These are phyloP conservation scores for Russula abietina DNA, from an alignment of 768 basidiomycete genomes.

Conservation along the genomic window DNA sequence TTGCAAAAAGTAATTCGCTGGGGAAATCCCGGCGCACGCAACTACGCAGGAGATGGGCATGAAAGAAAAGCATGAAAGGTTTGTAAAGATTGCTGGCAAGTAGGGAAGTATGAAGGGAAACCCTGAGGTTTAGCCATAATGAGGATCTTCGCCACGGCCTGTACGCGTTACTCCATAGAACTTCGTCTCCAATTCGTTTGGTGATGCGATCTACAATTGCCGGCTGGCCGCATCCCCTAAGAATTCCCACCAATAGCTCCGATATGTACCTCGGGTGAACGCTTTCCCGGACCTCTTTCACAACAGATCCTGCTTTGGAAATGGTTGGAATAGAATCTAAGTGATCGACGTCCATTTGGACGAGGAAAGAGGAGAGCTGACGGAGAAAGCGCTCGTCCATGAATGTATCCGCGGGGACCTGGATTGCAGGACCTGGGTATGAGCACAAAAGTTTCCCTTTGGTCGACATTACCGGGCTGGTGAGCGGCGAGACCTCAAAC, in stretches of 20 bases:
- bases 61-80: conserved; percentile 41
- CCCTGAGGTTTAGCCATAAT: conserved; percentile 46
- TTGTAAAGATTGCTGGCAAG: conserved; percentile 37
- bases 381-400: conserved; percentile 31
- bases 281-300: conserved; percentile 37
- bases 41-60: conserved; percentile 8
- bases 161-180: conserved; percentile 36
- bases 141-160: conserved; percentile 47
- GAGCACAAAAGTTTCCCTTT: conserved; percentile 41
- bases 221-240: conserved; percentile 36
- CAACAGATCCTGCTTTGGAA: conserved; percentile 30
- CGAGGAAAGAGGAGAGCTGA: conserved; percentile 38
- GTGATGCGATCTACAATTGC: conserved; percentile 29
- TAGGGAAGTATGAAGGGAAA: conserved; percentile 36
- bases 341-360: conserved; percentile 33
- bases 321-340: conserved; percentile 34
- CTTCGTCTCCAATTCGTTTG: conserved; percentile 46
- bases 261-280: conserved; percentile 45
- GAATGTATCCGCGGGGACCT: conserved; percentile 31
- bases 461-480: conserved; percentile 34
- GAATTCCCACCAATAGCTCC: conserved; percentile 42
- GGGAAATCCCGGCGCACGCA: conserved; percentile 28
- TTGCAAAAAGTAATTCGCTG: conserved; percentile 30
- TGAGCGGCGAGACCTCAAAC: conserved; percentile 42
- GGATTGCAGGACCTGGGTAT: conserved; percentile 43